phyloP scores from a whole-genome alignment of 2,329 filamentous ascomycete genomes.

The Trichophyton verrucosum region DNA sequence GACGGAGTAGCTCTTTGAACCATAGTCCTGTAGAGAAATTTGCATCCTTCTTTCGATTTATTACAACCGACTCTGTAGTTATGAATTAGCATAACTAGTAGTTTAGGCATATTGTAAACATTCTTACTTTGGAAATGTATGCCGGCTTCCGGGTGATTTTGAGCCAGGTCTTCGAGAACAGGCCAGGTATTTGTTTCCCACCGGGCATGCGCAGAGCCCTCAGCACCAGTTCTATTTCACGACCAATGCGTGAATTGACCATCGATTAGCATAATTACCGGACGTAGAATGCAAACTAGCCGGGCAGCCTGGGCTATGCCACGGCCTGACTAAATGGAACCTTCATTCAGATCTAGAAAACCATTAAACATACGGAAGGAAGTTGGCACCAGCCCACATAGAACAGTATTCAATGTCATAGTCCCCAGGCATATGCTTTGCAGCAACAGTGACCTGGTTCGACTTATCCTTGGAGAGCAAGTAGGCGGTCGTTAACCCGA shows the following conservation, averaged over 20 bases:
- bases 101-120: background rate
- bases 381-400: slow-evolving; percentile 78
- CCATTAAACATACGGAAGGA: slow-evolving; percentile 49
- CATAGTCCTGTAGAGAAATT: slow-evolving; percentile 41
- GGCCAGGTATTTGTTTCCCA: slow-evolving; percentile 57
- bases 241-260: background rate
- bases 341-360: too few relatives aligned
- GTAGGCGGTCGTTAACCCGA: slow-evolving; percentile 53
- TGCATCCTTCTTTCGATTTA: slow-evolving; percentile 53
- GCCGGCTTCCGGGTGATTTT: slow-evolving; percentile 61
- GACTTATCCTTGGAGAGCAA: slow-evolving; percentile 44
- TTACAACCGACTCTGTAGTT: slow-evolving; percentile 37
- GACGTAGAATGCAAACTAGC: background rate
- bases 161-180: slow-evolving; percentile 47
- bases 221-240: slow-evolving; percentile 25
- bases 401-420: slow-evolving; percentile 85
- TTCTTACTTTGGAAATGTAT: slow-evolving; percentile 62
- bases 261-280: background rate
- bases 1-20: slow-evolving; percentile 55
- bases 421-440: slow-evolving; percentile 88
- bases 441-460: slow-evolving; percentile 56
- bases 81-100: background rate
- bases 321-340: background rate
- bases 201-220: slow-evolving; percentile 27
- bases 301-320: background rate